These are phyloP conservation scores for Conticribra weissflogii DNA, from an alignment of 108 stramenopile species.

Conservation along the genomic window DNA sequence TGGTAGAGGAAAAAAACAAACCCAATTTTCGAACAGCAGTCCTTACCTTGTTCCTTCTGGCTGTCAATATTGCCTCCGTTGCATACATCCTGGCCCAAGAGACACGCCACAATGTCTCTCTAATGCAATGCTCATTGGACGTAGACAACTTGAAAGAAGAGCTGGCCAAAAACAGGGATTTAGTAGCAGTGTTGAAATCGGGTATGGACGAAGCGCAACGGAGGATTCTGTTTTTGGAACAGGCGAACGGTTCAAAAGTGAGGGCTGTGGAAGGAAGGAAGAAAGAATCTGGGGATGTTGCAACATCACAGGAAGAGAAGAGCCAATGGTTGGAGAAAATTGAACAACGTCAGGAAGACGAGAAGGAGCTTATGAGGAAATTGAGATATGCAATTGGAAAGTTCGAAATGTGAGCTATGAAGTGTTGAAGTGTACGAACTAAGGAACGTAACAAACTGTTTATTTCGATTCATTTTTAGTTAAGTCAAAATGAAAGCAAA, in stretches of 20 bases:
- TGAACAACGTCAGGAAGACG: slow-evolving; percentile 6
- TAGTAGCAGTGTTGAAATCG: slow-evolving; percentile 16
- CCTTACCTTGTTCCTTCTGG: neutral
- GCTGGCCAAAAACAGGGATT: neutral
- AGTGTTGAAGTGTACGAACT: neutral
- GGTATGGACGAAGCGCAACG: slow-evolving; percentile 18
- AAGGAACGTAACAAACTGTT: neutral
- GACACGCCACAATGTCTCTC: slow-evolving; percentile 9
- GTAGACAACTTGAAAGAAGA: slow-evolving; percentile 18
- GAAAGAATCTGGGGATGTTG: neutral
- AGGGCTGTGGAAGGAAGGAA: neutral
- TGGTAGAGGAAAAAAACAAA: neutral
- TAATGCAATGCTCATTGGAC: slow-evolving; percentile 9
- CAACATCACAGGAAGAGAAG: slow-evolving; percentile 7
- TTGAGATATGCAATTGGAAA: neutral
- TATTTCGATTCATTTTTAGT: too few species aligned
- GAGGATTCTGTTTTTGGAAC: slow-evolving; percentile 12
- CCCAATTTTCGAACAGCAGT: neutral
- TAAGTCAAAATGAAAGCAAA: too few species aligned
- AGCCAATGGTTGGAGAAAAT: slow-evolving; percentile 8
- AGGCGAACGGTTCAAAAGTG: slow-evolving; percentile 2
- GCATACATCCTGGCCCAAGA: slow-evolving; percentile 10
- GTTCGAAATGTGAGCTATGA: too few species aligned
- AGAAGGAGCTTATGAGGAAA: neutral
- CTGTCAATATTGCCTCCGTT: slow-evolving; percentile 9